These are phyloP conservation scores for Neurospora cerealis DNA, from an alignment of 495 filamentous ascomycete genomes.

Conservation along the genomic window DNA sequence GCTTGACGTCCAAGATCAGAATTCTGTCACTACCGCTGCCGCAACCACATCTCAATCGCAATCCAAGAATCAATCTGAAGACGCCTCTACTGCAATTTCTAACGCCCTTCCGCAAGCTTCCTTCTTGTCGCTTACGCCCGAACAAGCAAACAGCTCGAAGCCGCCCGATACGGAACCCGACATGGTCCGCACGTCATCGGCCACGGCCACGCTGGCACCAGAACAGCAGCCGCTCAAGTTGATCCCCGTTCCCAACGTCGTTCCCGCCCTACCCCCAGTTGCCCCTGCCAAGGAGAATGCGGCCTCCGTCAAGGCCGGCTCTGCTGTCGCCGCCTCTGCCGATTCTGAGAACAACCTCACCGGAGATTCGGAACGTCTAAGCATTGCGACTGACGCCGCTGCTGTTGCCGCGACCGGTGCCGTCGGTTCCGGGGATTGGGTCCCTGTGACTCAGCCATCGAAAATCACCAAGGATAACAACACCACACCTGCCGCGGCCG, in stretches of 20 bases:
- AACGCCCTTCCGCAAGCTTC: not conserved
- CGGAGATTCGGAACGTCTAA: not conserved
- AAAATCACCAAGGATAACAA: not conserved
- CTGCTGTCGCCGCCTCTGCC: not conserved
- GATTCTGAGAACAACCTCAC: constrained; percentile 1
- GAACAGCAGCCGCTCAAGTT: not conserved
- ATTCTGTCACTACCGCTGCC: constrained; percentile 1
- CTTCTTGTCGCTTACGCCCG: not conserved
- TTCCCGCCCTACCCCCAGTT: constrained; percentile 11
- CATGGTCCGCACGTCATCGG: constrained; percentile 7
- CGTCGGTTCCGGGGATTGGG: not conserved
- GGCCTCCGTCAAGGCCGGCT: not conserved
- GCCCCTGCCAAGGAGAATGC: constrained; percentile 8
- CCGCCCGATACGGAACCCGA: not conserved
- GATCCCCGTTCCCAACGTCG: constrained; percentile 7
- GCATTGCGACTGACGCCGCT: not conserved
- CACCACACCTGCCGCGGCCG: not conserved
- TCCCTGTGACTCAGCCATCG: not conserved
- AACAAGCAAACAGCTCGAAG: not conserved
- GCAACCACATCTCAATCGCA: not conserved
- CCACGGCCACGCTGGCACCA: not conserved
- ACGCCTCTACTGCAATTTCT: not conserved
- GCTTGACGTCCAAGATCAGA: not conserved
- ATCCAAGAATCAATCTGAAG: not conserved
- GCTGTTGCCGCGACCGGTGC: not conserved